These are phyloP conservation scores for Aaosphaeria pasadenensis DNA, from an alignment of 2,329 filamentous ascomycete species.

Conservation along the genomic window DNA sequence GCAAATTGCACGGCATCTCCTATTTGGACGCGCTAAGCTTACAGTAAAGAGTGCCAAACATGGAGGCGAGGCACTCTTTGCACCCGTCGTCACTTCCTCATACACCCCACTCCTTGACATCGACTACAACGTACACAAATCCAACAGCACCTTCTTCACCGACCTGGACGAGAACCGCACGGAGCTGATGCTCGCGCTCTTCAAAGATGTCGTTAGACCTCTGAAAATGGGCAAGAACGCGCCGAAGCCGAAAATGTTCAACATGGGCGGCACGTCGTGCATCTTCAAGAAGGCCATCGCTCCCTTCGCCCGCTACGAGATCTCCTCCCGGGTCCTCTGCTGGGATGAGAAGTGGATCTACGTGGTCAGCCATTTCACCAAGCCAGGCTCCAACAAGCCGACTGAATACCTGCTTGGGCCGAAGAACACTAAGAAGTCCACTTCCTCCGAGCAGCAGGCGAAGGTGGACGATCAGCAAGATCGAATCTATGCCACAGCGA, in stretches of 20 bases:
- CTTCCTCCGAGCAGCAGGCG: constrained; percentile 15
- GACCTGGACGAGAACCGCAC: constrained; percentile 78
- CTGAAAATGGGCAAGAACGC: constrained; percentile 2
- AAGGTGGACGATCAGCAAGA: constrained; percentile 18
- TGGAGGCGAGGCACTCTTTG: constrained; percentile 52
- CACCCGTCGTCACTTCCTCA: constrained; percentile 61
- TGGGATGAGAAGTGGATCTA: constrained; percentile 46
- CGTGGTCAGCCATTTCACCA: constrained; percentile 38
- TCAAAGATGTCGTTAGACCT: constrained; percentile 35
- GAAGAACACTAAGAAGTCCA: constrained; percentile 25
- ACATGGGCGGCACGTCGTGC: constrained; percentile 43
- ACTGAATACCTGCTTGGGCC: constrained; percentile 11
- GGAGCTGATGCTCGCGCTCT: constrained; percentile 62
- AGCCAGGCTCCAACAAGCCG: constrained; percentile 21
- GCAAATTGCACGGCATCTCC: constrained; percentile 11
- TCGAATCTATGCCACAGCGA: constrained; percentile 43
- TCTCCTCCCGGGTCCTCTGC: constrained; percentile 37
- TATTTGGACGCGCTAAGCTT: constrained; percentile 10
- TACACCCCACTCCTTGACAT: constrained; percentile 69
- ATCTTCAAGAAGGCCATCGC: constrained; percentile 40
- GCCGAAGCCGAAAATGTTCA: constrained; percentile 37
- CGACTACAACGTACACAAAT: constrained; percentile 79
- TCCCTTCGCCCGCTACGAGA: constrained; percentile 36
- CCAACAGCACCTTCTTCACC: constrained; percentile 76
- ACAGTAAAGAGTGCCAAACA: constrained; percentile 11